phyloP scores from a whole-genome alignment of 2,329 filamentous ascomycete genomes.

The Colletotrichum trifolii region DNA sequence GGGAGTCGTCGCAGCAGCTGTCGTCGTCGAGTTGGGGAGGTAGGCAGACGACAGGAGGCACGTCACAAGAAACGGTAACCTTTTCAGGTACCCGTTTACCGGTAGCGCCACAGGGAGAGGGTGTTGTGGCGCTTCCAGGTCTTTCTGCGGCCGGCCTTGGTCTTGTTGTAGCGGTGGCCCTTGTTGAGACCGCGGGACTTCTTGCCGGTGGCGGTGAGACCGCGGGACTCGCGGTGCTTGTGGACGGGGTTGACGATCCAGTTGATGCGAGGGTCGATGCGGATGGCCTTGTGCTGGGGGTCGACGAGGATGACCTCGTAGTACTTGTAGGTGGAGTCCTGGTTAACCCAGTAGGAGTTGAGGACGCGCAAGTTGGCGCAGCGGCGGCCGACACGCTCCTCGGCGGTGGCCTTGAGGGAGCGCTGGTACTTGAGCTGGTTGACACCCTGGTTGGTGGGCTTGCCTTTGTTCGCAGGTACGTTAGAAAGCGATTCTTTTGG shows the following conservation, averaged over 20 bases:
- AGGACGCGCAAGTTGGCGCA: conserved; percentile 99
- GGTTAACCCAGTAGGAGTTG: conserved; percentile 99
- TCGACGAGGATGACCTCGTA: conserved; percentile 99
- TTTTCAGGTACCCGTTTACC: conserved; percentile 64
- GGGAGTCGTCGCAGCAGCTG: background rate
- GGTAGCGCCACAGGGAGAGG: conserved; percentile 98
- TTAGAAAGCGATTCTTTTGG: conserved; percentile 30
- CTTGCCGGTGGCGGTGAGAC: conserved; percentile 99
- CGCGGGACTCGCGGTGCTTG: conserved; percentile 99
- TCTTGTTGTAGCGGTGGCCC: conserved; percentile 99
- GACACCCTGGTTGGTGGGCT: conserved; percentile 99
- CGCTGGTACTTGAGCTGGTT: conserved; percentile 99
- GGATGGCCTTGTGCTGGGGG: conserved; percentile 99
- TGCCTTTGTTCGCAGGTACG: conserved; percentile 70
- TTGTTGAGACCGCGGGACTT: conserved; percentile 99
- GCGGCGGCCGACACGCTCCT: conserved; percentile 99
- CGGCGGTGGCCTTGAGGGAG: conserved; percentile 95
- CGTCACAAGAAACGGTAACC: conserved; percentile 13
- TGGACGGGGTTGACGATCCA: conserved; percentile 99
- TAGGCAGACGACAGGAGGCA: background rate
- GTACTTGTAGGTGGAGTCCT: conserved; percentile 99
- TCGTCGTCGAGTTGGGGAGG: background rate
- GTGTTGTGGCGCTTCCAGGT: conserved; percentile 99
- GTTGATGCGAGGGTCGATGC: conserved; percentile 99
- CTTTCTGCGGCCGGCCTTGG: conserved; percentile 95